These are phyloP conservation scores for Pulveroboletus sp. DNA, from an alignment of 768 basidiomycete genomes.

Conservation along the genomic window DNA sequence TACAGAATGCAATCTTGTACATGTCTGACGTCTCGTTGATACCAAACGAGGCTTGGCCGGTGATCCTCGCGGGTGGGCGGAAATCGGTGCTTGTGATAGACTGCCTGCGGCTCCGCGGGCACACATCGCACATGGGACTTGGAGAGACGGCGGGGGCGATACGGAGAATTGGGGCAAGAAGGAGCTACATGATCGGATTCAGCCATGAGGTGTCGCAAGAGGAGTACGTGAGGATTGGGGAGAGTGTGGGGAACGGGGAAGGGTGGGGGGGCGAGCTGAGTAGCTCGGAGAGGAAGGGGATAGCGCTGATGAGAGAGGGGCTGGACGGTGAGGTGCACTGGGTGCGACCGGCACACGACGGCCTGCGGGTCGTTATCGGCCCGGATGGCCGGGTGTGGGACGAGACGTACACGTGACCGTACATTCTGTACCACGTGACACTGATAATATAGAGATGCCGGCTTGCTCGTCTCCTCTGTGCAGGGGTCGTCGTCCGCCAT, in stretches of 20 bases:
- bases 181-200: constrained; percentile 74
- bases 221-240: constrained; percentile 64
- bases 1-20: constrained; percentile 65
- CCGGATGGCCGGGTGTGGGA: constrained; percentile 42
- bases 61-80: constrained; percentile 32
- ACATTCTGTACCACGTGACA: constrained; percentile 9
- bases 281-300: constrained; percentile 36
- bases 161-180: constrained; percentile 49
- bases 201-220: constrained; percentile 75
- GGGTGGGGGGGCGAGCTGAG: constrained; percentile 24
- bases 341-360: constrained; percentile 74
- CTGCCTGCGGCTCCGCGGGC: constrained; percentile 59
- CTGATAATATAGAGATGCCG: not conserved
- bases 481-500: constrained; percentile 43
- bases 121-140: constrained; percentile 82
- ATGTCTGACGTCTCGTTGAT: constrained; percentile 81
- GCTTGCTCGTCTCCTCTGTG: not conserved
- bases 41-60: constrained; percentile 64
- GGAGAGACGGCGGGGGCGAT: constrained; percentile 53
- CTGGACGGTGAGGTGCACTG: constrained; percentile 43
- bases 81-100: constrained; percentile 67
- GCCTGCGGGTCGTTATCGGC: constrained; percentile 52
- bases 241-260: constrained; percentile 39
- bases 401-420: constrained; percentile 40
- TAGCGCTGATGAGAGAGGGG: constrained; percentile 47